phyloP scores from a whole-genome alignment of 2,329 filamentous ascomycete genomes.

The Exophiala sideris region DNA sequence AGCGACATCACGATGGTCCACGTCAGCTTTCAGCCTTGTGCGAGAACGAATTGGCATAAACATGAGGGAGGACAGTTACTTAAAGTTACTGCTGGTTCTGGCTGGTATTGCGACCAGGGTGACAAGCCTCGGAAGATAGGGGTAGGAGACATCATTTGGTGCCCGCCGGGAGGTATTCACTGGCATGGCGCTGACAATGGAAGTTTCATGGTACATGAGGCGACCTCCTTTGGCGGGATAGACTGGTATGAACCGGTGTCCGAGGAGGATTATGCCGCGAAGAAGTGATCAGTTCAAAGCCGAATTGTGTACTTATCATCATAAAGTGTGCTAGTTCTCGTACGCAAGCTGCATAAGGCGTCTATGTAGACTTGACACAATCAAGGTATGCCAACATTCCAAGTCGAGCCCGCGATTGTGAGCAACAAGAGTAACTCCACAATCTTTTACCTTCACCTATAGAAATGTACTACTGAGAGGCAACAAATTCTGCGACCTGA shows the following conservation, averaged over 20 bases:
- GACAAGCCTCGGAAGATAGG: slow-evolving; percentile 34
- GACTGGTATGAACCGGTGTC: slow-evolving; percentile 37
- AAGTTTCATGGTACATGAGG: slow-evolving; percentile 41
- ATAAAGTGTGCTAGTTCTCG: too few relatives aligned
- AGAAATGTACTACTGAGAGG: too few relatives aligned
- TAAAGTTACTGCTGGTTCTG: slow-evolving; percentile 38
- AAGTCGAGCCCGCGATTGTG: too few relatives aligned
- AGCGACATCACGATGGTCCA: slow-evolving; percentile 34
- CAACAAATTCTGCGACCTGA: not conserved
- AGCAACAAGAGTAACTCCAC: too few relatives aligned
- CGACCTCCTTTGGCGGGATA: slow-evolving; percentile 36
- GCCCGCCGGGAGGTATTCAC: slow-evolving; percentile 40
- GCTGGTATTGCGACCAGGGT: slow-evolving; percentile 44
- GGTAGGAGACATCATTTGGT: slow-evolving; percentile 42
- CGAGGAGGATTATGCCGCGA: slow-evolving; percentile 35
- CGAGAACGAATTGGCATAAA: slow-evolving; percentile 45
- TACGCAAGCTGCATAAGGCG: too few relatives aligned
- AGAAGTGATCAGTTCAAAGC: not conserved
- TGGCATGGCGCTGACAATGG: slow-evolving; percentile 45
- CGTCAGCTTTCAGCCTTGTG: slow-evolving; percentile 43
- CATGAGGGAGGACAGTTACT: slow-evolving; percentile 45
- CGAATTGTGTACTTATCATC: too few relatives aligned
- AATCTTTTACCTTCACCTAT: too few relatives aligned
- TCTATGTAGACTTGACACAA: too few relatives aligned
- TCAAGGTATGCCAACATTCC: too few relatives aligned